A percentile compares a stretch with the other conserved stretches of the same genome.
These are phyloP conservation scores for Kodamaea lidongshanica DNA, from an alignment of 805 yeast species.

Conservation along the genomic window DNA sequence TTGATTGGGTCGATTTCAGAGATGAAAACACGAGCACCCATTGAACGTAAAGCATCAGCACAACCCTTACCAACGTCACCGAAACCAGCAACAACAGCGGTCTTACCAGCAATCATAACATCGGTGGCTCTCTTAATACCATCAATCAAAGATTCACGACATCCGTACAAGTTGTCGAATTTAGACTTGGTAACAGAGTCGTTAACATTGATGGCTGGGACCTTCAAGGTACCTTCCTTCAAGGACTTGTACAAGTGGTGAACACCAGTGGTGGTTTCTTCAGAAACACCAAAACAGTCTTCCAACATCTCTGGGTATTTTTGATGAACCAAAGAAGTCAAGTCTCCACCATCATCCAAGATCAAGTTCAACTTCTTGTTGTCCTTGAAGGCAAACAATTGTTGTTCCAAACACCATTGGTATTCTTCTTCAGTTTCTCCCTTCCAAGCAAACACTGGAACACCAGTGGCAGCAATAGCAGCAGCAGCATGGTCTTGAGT, in stretches of 20 bases:
- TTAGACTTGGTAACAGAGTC: constrained; percentile 98
- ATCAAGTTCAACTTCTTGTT: constrained; percentile 91
- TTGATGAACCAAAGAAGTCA: constrained; percentile 93
- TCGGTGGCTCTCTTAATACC: constrained; percentile 99
- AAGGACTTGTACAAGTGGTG: constrained; percentile 97
- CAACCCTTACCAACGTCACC: constrained; percentile 99
- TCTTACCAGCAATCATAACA: constrained; percentile 99
- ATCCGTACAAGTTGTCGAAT: constrained; percentile 98
- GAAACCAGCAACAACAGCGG: constrained; percentile 97
- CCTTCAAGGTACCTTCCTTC: constrained; percentile 82
- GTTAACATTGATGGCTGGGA: constrained; percentile 98
- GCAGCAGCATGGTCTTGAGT: constrained; percentile 99
- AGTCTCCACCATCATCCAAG: constrained; percentile 99
- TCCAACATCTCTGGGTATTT: constrained; percentile 96
- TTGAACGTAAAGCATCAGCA: constrained; percentile 96
- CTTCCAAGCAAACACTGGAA: constrained; percentile 99
- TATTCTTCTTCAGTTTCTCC: constrained; percentile 99
- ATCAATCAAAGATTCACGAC: constrained; percentile 97
- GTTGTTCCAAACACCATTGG: constrained; percentile 99
- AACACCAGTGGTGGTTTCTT: constrained; percentile 99
- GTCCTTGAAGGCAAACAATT: constrained; percentile 96
- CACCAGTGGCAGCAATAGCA: constrained; percentile 98
- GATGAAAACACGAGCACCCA: constrained; percentile 98
- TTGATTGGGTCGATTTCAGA: constrained; percentile 98
- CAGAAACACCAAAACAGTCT: constrained; percentile 92